Base-by-base conservation (phyloP, 345 rosid genomes). In the Trapa incisa region DNA sequence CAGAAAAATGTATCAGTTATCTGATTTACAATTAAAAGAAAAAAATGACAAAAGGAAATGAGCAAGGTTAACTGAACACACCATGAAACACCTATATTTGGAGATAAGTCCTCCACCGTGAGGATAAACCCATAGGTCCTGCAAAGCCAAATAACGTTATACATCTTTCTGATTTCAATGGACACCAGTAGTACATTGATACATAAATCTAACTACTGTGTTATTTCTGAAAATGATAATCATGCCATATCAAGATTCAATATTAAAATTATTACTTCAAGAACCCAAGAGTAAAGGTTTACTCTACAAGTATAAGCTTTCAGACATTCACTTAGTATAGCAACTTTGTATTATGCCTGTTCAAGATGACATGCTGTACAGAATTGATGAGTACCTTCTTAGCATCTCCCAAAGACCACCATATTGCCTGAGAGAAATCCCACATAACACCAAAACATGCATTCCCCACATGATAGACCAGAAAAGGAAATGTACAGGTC, bases 81-180 rank as follows among this genome's bases (percentile, higher is more conserved):
- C 97, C 97, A 89, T 72, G 88, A 76, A 67, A 87, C 96, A 29
- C 97, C 99, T 4, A 91, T 87, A 78, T 91, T 91, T 64, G 97
- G 96, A 66, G 99, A 89, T 71, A 94, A 74, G 82, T 94, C 99
- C 83, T 94, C 94, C 69, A 89, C 83, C 0, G 91, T 81, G 67
- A 91, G 99, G 77, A 91, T 87, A 84, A 94, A 94, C 32, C 99
- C 97, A 75, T 86, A 91, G 58, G 97, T 91, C 67, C 97, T 94
- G 78, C 77, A 85, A 69, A 71, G 65, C 47, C 61, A 69, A 74
- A 67, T 72, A 54, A 41, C 29, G 64, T 71, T 45, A 16, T 43
- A 70, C 38, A 73, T 41, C 43, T 41, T 11, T 47, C 53, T 11
- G 53, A 47, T 47, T 47, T 47, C 53, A 47, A 10, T 47, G 53